Conservation (phyloP, 345 rosid species). For the Eucalyptus pauciflora region DNA sequence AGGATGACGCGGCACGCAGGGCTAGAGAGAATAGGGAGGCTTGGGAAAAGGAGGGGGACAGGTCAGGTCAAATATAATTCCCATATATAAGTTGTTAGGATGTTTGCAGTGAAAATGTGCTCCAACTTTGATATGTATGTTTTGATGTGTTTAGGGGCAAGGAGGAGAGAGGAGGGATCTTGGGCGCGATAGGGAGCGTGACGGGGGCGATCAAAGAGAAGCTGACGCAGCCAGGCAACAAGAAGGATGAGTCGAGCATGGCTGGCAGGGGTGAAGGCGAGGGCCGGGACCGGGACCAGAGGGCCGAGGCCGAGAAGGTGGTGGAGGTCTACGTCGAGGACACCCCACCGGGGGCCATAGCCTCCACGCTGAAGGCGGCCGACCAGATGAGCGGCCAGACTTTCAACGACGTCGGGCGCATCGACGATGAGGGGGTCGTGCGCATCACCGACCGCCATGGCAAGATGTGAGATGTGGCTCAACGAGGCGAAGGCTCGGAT, state of each 20-base stretch:
- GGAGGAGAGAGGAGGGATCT: constrained; percentile 16
- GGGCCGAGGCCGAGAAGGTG: background rate
- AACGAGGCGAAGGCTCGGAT: background rate
- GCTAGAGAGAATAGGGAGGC: background rate
- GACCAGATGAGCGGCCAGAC: constrained; percentile 60
- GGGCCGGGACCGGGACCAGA: background rate
- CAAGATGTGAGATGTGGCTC: constrained; percentile 3
- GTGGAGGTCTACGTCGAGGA: constrained; percentile 2
- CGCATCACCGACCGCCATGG: constrained; percentile 1
- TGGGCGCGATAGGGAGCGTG: constrained; percentile 6
- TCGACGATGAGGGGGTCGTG: constrained; percentile 13
- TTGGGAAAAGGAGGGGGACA: background rate
- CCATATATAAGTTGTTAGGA: background rate
- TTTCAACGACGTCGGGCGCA: constrained; percentile 56
- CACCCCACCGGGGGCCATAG: constrained; percentile 5
- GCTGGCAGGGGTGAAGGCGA: background rate
- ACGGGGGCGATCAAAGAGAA: constrained; percentile 26
- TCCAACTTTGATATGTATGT: background rate
- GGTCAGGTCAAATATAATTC: background rate
- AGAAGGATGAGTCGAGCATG: background rate
- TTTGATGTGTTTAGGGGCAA: constrained; percentile 7
- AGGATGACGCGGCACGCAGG: constrained; percentile 10
- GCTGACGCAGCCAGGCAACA: constrained; percentile 17
- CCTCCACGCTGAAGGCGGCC: constrained; percentile 17
- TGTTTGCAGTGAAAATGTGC: background rate